Evolutionary conservation across 768 basidiomycete species (phyloP), one percentile per base, ranked within the genome.

Genomic region (Agaricus sinodeliciosus): DNA sequence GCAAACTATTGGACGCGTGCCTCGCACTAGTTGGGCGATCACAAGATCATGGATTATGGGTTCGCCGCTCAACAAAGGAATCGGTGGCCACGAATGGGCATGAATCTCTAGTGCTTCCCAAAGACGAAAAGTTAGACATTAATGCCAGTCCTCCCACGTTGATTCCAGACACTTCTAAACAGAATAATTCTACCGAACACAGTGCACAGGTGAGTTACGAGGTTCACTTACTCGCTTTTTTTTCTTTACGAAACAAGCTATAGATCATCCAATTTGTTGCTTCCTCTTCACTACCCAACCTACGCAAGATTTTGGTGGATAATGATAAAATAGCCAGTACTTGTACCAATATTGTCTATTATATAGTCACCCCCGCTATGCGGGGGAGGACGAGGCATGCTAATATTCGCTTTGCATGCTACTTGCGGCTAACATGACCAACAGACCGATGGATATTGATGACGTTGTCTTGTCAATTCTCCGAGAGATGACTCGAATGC

Each of bases 321-420:
- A 80, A 81, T 35, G 95, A 98, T 68, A 90, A 84, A 67, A 77
- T 94, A 16, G 69, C 81, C 9, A 75, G 80, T n/a, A 78, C 83
- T 5, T 94, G 90, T 66, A 86, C 75, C 51, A 92, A 89, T 60
- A 82, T 98, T 40, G 75, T 90, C 15, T 88, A 92, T 59, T 90
- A 91, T 60, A 80, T 95, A 40, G 75, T 95, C 28, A 80, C 76
- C 37, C 91, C 94, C 0, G 81, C 85, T 0, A 73, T 95, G 72
- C 89, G 88, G 65, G 81, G 82, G 25, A 87, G 85, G 62, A 67
- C 83, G 34, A 85, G 79, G 91, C 91, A 59, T 52, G 73, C 57
- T 35, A 36, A 51, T 51, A 13, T 28, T n/a, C 2, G 28, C 13
- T 16, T 4, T 43, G 31, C 18, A 15, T 39, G 43, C 19, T 42